Evolutionary conservation across 2,329 filamentous ascomycete genomes (phyloP).

Genomic region (Fusarium temperatum): DNA sequence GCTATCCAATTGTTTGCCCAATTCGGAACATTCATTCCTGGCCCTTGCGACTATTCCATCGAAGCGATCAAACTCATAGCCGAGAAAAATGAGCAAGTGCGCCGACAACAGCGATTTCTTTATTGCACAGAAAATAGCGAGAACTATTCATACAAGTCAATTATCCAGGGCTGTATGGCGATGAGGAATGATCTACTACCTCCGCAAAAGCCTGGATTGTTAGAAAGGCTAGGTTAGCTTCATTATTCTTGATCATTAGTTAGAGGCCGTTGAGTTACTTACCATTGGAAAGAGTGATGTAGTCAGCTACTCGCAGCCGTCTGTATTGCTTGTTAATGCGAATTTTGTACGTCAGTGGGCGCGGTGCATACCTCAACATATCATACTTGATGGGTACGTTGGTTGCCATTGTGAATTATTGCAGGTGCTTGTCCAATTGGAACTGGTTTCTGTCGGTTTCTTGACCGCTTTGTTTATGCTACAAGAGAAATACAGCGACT

Average conservation of each 20-base stretch:
- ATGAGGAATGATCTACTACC: neutral
- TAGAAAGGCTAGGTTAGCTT: too few relatives aligned
- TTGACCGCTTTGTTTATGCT: neutral
- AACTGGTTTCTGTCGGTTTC: neutral
- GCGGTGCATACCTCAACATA: neutral
- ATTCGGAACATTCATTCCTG: neutral
- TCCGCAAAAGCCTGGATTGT: neutral
- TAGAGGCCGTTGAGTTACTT: accelerated
- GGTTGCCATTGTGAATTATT: neutral
- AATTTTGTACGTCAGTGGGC: accelerated
- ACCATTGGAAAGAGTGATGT: conserved; percentile 1
- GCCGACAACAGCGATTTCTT: neutral
- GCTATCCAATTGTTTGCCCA: neutral
- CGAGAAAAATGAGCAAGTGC: neutral
- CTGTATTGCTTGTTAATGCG: neutral
- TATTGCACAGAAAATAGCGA: neutral
- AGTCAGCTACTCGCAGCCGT: neutral
- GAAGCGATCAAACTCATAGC: neutral
- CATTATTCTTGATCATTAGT: accelerated
- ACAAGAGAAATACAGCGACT: neutral
- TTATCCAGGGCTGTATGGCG: neutral
- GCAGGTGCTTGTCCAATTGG: accelerated
- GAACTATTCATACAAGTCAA: neutral
- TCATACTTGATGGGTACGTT: neutral
- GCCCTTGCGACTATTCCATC: neutral